Evolutionary conservation across 2,329 filamentous ascomycete species (phyloP).

Genomic region (Arachnopeziza araneosa): DNA sequence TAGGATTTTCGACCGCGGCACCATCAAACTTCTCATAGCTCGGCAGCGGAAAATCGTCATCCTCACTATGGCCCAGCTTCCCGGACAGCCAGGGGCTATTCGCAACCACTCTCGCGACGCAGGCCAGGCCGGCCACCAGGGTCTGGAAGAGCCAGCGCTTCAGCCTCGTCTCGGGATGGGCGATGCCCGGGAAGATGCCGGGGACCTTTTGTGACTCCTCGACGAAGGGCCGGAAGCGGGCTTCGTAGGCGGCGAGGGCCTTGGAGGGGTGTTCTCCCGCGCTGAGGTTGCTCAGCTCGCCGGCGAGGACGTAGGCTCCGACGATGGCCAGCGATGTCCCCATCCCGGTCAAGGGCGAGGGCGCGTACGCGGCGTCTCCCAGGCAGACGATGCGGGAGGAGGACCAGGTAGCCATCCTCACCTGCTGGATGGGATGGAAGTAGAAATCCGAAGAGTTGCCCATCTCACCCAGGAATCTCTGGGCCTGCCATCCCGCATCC

Average conservation of each 20-base stretch:
- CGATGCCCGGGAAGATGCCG: slow-evolving; percentile 2
- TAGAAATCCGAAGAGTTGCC: slow-evolving; percentile 34
- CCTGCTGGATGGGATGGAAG: slow-evolving; percentile 36
- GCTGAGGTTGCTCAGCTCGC: slow-evolving; percentile 36
- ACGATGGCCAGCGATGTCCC: slow-evolving; percentile 44
- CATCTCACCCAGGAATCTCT: slow-evolving; percentile 38
- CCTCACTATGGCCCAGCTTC: neutral
- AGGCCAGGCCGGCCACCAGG: neutral
- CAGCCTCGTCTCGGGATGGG: slow-evolving; percentile 1
- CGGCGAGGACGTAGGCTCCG: slow-evolving; percentile 49
- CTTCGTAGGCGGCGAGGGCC: slow-evolving; percentile 40
- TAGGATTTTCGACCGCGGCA: neutral
- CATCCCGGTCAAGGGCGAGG: slow-evolving; percentile 43
- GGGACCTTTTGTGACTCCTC: slow-evolving; percentile 32
- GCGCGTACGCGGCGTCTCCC: slow-evolving; percentile 50
- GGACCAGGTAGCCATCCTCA: slow-evolving; percentile 39
- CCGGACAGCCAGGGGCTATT: neutral
- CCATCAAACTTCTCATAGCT: neutral
- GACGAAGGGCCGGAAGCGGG: slow-evolving; percentile 39
- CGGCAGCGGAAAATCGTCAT: neutral
- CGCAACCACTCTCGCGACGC: neutral
- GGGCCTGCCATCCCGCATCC: slow-evolving; percentile 39
- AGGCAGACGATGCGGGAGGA: slow-evolving; percentile 42
- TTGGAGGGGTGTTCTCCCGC: slow-evolving; percentile 25
- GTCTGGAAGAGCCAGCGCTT: slow-evolving; percentile 5